A percentile compares a stretch with the other conserved stretches of the same genome.
Conservation (phyloP, 495 filamentous ascomycete species). For the Corynascus novoguineensis region DNA sequence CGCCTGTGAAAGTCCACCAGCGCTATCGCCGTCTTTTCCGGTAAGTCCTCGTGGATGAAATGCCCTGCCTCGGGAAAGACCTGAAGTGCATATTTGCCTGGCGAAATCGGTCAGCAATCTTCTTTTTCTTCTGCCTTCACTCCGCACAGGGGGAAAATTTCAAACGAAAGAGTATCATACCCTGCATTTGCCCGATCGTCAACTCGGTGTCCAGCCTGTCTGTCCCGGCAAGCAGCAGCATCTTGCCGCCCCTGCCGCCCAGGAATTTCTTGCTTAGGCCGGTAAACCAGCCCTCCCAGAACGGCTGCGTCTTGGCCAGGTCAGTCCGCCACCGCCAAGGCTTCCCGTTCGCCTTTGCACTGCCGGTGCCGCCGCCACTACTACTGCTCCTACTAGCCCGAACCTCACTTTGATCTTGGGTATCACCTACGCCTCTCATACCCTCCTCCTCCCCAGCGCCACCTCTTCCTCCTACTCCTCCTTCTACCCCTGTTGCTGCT, state of each 20-base stretch:
- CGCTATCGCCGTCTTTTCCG: slow-evolving; percentile 75
- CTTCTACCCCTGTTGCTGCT: too few relatives aligned
- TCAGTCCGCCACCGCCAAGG: slow-evolving; percentile 84
- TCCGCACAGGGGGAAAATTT: not conserved
- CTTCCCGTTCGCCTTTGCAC: not conserved
- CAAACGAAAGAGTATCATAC: slow-evolving; percentile 37
- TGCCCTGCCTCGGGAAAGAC: slow-evolving; percentile 94
- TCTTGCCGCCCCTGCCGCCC: slow-evolving; percentile 73
- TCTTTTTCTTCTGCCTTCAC: not conserved
- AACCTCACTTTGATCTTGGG: not conserved
- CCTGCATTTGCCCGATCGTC: slow-evolving; percentile 98
- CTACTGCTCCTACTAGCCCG: not conserved
- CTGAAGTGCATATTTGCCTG: slow-evolving; percentile 91
- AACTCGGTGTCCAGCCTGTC: slow-evolving; percentile 91
- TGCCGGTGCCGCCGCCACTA: not conserved
- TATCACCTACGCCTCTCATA: not conserved
- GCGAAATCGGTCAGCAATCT: not conserved
- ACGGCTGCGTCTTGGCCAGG: slow-evolving; percentile 75
- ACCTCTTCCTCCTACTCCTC: not conserved
- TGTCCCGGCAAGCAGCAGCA: slow-evolving; percentile 86
- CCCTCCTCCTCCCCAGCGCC: not conserved
- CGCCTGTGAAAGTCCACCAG: slow-evolving; percentile 86
- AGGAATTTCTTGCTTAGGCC: slow-evolving; percentile 88
- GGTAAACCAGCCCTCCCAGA: slow-evolving; percentile 92
- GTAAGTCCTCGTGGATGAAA: slow-evolving; percentile 93